A percentile compares a stretch with the other conserved stretches of the same genome.
Evolutionary conservation across 2,329 filamentous ascomycete genomes (phyloP).

Genomic region (Penicillium fuscoglaucum): DNA sequence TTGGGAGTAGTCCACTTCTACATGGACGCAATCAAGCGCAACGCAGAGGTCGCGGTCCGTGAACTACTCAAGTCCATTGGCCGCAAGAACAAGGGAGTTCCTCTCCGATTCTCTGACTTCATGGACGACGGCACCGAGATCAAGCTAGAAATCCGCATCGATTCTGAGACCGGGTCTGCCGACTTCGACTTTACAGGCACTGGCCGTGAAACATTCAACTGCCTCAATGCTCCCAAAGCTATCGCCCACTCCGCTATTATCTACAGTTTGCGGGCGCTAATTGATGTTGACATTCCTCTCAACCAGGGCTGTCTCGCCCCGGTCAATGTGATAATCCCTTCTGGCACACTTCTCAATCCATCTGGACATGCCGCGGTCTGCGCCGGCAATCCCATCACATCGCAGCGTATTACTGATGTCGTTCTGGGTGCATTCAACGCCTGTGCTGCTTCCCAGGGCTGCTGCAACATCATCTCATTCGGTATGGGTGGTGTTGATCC

Average conservation of each 20-base stretch:
- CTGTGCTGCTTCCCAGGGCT: slow-evolving; percentile 71
- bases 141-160: slow-evolving; percentile 67
- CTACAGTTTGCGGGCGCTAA: slow-evolving; percentile 63
- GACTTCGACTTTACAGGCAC: slow-evolving; percentile 73
- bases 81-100: slow-evolving; percentile 59
- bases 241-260: slow-evolving; percentile 66
- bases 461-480: slow-evolving; percentile 66
- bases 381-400: slow-evolving; percentile 73
- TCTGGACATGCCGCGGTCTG: slow-evolving; percentile 72
- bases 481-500: slow-evolving; percentile 17
- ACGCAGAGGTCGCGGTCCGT: slow-evolving; percentile 70
- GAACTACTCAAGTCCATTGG: slow-evolving; percentile 35
- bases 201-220: slow-evolving; percentile 65
- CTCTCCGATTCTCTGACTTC: slow-evolving; percentile 63
- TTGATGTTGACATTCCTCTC: slow-evolving; percentile 73
- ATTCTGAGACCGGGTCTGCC: slow-evolving; percentile 71
- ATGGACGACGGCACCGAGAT: slow-evolving; percentile 82
- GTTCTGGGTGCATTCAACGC: slow-evolving; percentile 72
- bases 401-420: slow-evolving; percentile 73
- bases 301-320: slow-evolving; percentile 78
- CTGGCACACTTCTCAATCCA: slow-evolving; percentile 65
- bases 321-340: slow-evolving; percentile 66
- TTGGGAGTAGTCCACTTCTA: slow-evolving; percentile 41
- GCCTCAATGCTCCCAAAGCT: slow-evolving; percentile 71
- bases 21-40: slow-evolving; percentile 59